Evolutionary conservation across 1,284 basidiomycete genomes (phyloP).

Genomic region (Puccinia coronata): DNA sequence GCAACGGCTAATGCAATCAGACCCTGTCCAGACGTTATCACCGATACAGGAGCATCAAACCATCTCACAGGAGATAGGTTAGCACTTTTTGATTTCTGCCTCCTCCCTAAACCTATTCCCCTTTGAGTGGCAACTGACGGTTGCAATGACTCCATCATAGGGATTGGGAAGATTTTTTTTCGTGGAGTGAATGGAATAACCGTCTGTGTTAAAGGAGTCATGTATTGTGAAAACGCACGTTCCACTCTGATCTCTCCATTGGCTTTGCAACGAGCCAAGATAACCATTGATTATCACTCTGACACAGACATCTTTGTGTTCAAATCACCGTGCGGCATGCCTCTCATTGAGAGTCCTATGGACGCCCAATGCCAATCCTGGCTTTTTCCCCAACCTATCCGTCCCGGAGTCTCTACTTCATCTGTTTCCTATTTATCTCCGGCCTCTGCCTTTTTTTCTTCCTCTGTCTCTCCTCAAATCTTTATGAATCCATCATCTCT

Average conservation of each 20-base stretch:
- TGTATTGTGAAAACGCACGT: slow-evolving; percentile 3
- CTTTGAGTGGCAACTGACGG: background rate
- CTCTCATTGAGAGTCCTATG: background rate
- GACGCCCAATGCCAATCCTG: background rate
- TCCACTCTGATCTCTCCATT: slow-evolving; percentile 2
- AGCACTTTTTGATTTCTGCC: background rate
- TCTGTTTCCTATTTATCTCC: too few relatives aligned
- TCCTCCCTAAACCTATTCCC: background rate
- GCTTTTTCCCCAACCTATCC: background rate
- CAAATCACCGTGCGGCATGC: background rate
- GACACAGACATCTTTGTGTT: background rate
- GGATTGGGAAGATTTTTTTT: slow-evolving; percentile 12
- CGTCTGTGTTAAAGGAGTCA: background rate
- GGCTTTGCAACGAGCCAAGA: background rate
- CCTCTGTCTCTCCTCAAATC: background rate
- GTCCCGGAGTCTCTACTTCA: too few relatives aligned
- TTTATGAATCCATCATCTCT: background rate
- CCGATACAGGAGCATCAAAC: slow-evolving; percentile 2
- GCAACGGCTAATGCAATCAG: background rate
- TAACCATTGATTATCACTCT: background rate
- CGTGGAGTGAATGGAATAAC: slow-evolving; percentile 7
- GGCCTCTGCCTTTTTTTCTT: background rate
- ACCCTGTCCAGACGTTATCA: background rate
- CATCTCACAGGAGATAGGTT: background rate
- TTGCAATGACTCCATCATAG: slow-evolving; percentile 8